Evolutionary conservation across 192 early-diverging fungal species (phyloP), one percentile per base, ranked within the genome.

Genomic region (Mortierella alpina): DNA sequence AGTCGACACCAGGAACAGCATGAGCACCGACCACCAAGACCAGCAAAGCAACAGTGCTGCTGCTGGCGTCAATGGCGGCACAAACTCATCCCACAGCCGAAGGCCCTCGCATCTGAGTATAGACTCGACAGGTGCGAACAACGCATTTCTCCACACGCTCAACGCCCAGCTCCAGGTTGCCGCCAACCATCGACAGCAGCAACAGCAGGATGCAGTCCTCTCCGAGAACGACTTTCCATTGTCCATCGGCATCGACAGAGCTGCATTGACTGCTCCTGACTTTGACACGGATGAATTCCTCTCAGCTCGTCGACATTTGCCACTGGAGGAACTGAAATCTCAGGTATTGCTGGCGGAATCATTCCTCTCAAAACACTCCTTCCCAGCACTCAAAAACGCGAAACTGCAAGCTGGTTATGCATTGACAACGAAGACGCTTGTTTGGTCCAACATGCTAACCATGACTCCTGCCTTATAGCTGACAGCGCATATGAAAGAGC

Each of bases 231-330:
- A 79, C 22, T 79, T 79, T 57, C 59, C 76, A 55, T 51, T 79
- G 52, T 60, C 76, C 9, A 59, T 71, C 17, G 86, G 85, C 31
- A 58, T 88, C n/a, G 82, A 86, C 66, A 57, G 82, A 40, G 82
- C 83, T 5, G 82, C 73, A 11, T 59, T 86, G 50, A 75, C 80
- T 41, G 81, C 81, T 5, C 61, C 71, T 1, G 80, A 87, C 46
- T 93, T 93, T 70, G 81, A 88, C 56, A 75, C 89, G 7, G 91
- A 90, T 62, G 78, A 83, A 40, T 93, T 90, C 66, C 77, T 93
- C 13, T 87, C 91, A 5, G 87, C 84, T 58, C 80, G 92, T 59
- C 87, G 92, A 9, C 90, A 93, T 70, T 82, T 93, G 40, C 83
- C 90, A 41, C 75, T 94, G 4, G 87, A 94, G n/a, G 78, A 82